These are phyloP conservation scores for Eucalyptus marginata DNA, from an alignment of 345 rosid species.

Conservation along the genomic window DNA sequence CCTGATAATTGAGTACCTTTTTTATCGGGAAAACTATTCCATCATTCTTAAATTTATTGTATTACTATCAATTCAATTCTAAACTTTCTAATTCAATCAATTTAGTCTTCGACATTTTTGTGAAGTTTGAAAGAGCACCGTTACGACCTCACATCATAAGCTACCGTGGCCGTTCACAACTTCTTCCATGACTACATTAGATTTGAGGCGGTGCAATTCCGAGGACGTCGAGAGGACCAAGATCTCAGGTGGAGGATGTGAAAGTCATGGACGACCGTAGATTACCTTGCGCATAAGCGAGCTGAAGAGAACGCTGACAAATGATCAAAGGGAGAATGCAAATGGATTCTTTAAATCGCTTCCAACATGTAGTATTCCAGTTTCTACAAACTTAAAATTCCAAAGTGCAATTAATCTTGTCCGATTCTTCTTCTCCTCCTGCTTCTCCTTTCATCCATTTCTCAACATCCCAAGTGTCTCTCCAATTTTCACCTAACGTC, in stretches of 20 bases:
- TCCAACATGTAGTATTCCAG: background rate
- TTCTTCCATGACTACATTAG: background rate
- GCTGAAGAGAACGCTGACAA: background rate
- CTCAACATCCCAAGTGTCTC: background rate
- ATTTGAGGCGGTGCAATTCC: background rate
- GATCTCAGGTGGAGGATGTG: background rate
- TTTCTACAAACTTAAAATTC: background rate
- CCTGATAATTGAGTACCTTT: no score
- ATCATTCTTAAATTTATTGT: background rate
- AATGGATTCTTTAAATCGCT: background rate
- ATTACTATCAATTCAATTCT: accelerated
- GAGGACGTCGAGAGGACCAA: background rate
- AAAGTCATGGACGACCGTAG: background rate
- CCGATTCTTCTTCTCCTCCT: background rate
- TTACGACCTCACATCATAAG: background rate
- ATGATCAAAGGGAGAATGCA: background rate
- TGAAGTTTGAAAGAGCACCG: background rate
- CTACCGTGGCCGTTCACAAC: background rate
- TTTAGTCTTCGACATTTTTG: background rate
- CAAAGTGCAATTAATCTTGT: background rate
- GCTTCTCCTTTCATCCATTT: background rate
- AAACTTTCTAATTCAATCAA: background rate
- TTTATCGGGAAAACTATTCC: background rate
- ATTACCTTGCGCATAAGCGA: background rate
- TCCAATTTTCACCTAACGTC: background rate